A percentile compares a stretch with the other conserved stretches of the same genome.
These are phyloP conservation scores for Myxozyma sirexii DNA, from an alignment of 805 yeast species.

Conservation along the genomic window DNA sequence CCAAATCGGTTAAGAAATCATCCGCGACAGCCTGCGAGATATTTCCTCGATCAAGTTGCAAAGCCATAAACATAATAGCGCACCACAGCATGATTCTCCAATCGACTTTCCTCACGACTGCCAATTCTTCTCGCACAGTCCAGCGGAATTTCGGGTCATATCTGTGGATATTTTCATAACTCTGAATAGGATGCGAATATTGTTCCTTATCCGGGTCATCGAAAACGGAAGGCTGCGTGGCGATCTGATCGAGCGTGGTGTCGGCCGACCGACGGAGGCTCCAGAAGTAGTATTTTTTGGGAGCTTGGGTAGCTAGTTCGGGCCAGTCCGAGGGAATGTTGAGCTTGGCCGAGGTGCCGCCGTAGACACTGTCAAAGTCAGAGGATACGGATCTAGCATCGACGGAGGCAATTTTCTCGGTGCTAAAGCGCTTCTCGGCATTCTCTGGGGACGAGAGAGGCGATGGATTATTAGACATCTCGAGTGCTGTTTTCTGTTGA, in stretches of 20 bases:
- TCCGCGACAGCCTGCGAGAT: slow-evolving; percentile 58
- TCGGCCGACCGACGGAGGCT: background rate
- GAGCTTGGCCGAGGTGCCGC: slow-evolving; percentile 10
- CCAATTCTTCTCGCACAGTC: slow-evolving; percentile 56
- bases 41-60: slow-evolving; percentile 61
- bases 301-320: slow-evolving; percentile 20
- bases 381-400: slow-evolving; percentile 4
- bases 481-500: too few relatives aligned
- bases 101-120: slow-evolving; percentile 55
- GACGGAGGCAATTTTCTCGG: background rate
- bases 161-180: slow-evolving; percentile 41
- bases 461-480: background rate
- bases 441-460: background rate
- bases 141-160: slow-evolving; percentile 64
- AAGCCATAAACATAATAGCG: slow-evolving; percentile 57
- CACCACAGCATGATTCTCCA: slow-evolving; percentile 57
- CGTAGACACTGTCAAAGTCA: slow-evolving; percentile 7
- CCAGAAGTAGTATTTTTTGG: slow-evolving; percentile 27
- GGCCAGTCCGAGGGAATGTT: slow-evolving; percentile 32
- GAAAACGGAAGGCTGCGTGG: slow-evolving; percentile 33
- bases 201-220: slow-evolving; percentile 33
- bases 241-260: slow-evolving; percentile 21
- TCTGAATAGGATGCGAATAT: slow-evolving; percentile 19
- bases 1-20: slow-evolving; percentile 53
- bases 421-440: background rate